Conservation (phyloP, 306 rosid species). For the Rosa persica region DNA sequence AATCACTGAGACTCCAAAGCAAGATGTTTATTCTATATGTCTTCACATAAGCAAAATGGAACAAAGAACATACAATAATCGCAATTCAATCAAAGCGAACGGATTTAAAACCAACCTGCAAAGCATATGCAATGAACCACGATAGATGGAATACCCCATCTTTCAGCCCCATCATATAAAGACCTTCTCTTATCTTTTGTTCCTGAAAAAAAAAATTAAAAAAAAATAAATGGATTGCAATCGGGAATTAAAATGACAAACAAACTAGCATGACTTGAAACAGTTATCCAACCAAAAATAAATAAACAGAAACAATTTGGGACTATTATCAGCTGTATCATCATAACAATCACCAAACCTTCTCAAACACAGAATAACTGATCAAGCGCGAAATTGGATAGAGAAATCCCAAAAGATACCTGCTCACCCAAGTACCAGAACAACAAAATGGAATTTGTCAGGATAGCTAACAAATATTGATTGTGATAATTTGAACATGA, state of each 20-base stretch:
- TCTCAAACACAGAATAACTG: slow-evolving; percentile 85
- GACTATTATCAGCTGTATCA: slow-evolving; percentile 16
- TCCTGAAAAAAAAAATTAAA: slow-evolving; percentile 55
- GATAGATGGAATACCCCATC: slow-evolving; percentile 88
- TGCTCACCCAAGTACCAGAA: slow-evolving; percentile 42
- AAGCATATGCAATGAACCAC: slow-evolving; percentile 86
- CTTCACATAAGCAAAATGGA: neutral
- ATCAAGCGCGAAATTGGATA: slow-evolving; percentile 88
- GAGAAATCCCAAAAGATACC: slow-evolving; percentile 95
- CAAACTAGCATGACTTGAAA: slow-evolving; percentile 5
- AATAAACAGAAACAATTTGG: slow-evolving; percentile 2
- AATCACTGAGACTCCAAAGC: neutral
- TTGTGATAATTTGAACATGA: neutral
- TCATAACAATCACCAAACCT: slow-evolving; percentile 54
- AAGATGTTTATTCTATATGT: neutral
- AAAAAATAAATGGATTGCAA: slow-evolving; percentile 20
- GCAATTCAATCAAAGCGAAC: slow-evolving; percentile 11
- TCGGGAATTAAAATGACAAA: slow-evolving; percentile 22
- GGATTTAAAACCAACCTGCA: slow-evolving; percentile 58
- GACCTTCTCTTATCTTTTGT: slow-evolving; percentile 92
- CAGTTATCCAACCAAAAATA: slow-evolving; percentile 1
- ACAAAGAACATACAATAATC: neutral
- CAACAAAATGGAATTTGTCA: slow-evolving; percentile 27
- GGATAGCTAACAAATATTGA: slow-evolving; percentile 25
- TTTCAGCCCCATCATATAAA: slow-evolving; percentile 97